These are phyloP conservation scores for Evansstolkia leycettana DNA, from an alignment of 495 filamentous ascomycete species.

Conservation along the genomic window DNA sequence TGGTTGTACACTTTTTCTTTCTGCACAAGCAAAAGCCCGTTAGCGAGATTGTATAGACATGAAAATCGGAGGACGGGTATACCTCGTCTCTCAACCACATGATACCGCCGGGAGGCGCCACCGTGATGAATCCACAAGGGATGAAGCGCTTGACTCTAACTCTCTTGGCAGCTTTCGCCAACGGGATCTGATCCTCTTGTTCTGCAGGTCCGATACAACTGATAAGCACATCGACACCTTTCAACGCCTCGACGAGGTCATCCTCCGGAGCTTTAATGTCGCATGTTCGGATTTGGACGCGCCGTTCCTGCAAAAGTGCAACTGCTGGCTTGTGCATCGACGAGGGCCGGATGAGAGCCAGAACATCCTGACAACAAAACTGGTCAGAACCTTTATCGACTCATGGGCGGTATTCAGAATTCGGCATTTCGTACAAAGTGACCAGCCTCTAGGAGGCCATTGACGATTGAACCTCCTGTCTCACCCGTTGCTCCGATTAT, in stretches of 20 bases:
- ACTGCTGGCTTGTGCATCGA: conserved; percentile 37
- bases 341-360: conserved; percentile 33
- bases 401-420: too few relatives aligned
- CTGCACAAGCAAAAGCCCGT: conserved; percentile 13
- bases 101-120: conserved; percentile 32
- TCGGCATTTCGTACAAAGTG: conserved; percentile 23
- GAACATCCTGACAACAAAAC: conserved; percentile 28
- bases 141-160: conserved; percentile 47
- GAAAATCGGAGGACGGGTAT: conserved; percentile 2
- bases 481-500: conserved; percentile 36
- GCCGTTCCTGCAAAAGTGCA: conserved; percentile 26
- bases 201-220: conserved; percentile 34
- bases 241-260: conserved; percentile 31
- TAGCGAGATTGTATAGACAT: conserved; percentile 1
- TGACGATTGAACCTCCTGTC: conserved; percentile 38
- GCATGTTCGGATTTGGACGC: conserved; percentile 33
- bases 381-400: conserved; percentile 1
- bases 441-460: conserved; percentile 28
- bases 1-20: conserved; percentile 46
- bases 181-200: conserved; percentile 36
- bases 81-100: conserved; percentile 38
- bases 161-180: conserved; percentile 42
- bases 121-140: conserved; percentile 41
- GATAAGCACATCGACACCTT: conserved; percentile 41
- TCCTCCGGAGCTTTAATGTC: conserved; percentile 35